Base-by-base conservation (phyloP, 306 rosid species). In the Prunus mongolica region DNA sequence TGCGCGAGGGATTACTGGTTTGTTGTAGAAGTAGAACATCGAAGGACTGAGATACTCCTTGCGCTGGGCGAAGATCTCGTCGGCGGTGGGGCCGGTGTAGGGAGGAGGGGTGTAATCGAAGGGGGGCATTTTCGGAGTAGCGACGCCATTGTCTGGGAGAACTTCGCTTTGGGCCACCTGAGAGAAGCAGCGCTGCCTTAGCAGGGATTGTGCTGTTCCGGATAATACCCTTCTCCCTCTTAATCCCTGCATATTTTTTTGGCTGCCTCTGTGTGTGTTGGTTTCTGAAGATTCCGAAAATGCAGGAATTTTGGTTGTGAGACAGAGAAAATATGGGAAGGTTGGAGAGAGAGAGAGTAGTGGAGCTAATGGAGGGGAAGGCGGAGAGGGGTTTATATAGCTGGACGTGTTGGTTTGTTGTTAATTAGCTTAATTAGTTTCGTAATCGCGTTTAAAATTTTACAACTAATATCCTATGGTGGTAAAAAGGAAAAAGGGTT, bases 31-130 rank as follows among this genome's bases (percentile, higher is more conserved):
- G 82, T 85, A 86, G 76, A 65, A 64, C 84, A 95, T 45, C n/a
- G 99, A 83, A 13, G 99, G 99, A 86, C 88, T 92, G 64, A 95
- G 97, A 65, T 79, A 91, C 66, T 89, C 82, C 72, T 78, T 84
- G 28, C 99, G 95, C 83, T 92, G 93, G 15, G 93, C 91, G 16
- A 92, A 18, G 78, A 95, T 88, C 81, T 95, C 89, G 2, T 80
- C 84, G 15, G 79, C 83, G 49, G 89, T 24, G 22, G 97, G 97
- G 41, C 99, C 97, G 30, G 82, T 41, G 82, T 95, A 95, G 12
- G 91, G 83, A 28, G 86, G 82, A 22, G 99, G 99, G 60, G 84
- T 28, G 84, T 89, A 87, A 77, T 89, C 89, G 80, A 90, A 92
- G 45, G 87, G 78, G 51, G 97, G 99, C 27, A 95, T 73, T 34